Evolutionary conservation across 805 yeast species (phyloP).

Genomic region (Lachancea meyersii): DNA sequence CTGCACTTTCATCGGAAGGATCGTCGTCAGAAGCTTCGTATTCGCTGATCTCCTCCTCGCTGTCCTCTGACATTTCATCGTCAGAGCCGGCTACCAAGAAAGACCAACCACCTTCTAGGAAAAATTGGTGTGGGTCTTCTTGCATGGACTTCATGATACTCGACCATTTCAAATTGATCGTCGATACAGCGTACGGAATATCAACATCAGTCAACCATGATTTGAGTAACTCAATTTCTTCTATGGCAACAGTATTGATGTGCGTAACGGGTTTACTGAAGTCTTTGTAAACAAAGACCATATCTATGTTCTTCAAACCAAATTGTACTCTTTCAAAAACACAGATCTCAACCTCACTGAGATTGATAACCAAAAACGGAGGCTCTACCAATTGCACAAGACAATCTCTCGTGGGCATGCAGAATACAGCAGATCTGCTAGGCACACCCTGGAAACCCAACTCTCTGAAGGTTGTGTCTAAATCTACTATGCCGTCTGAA

Average conservation of each 20-base stretch:
- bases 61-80: constrained; percentile 61
- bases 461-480: constrained; percentile 93
- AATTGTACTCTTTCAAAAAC: constrained; percentile 96
- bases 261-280: constrained; percentile 83
- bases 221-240: constrained; percentile 82
- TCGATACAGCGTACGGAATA: constrained; percentile 89
- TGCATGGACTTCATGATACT: constrained; percentile 90
- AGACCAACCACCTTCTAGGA: constrained; percentile 92
- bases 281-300: constrained; percentile 95
- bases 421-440: constrained; percentile 82
- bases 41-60: constrained; percentile 56
- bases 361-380: constrained; percentile 86
- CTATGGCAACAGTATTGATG: constrained; percentile 92
- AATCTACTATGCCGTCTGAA: constrained; percentile 73
- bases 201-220: constrained; percentile 98
- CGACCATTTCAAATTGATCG: constrained; percentile 92
- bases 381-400: constrained; percentile 90
- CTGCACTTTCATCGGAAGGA: constrained; percentile 38
- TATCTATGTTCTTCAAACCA: constrained; percentile 91
- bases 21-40: constrained; percentile 42
- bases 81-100: constrained; percentile 87
- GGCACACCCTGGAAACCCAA: constrained; percentile 98
- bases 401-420: constrained; percentile 97
- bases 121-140: constrained; percentile 91
- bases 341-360: constrained; percentile 89